Conservation (phyloP, 1,284 basidiomycete species). For the Sanghuangporus weigelae region DNA sequence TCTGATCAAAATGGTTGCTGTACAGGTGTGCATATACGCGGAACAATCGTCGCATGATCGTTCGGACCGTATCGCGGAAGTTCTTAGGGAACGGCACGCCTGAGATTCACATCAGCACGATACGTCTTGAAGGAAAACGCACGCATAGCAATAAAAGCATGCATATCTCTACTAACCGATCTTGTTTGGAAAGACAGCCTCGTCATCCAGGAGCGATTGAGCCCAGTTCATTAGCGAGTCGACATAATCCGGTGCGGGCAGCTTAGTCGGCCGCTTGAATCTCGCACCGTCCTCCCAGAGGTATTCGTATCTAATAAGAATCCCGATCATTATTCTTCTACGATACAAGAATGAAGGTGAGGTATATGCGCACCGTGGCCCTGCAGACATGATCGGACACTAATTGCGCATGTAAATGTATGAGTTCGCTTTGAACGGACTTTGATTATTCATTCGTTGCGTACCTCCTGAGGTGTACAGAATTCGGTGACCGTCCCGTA, state of each 20-base stretch:
- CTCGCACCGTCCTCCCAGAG: constrained; percentile 96
- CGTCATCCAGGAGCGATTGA: constrained; percentile 90
- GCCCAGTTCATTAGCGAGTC: constrained; percentile 99
- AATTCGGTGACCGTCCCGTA: constrained; percentile 97
- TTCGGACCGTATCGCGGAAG: constrained; percentile 89
- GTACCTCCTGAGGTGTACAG: constrained; percentile 87
- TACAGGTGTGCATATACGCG: constrained; percentile 98
- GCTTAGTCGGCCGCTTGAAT: constrained; percentile 90
- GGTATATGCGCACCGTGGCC: constrained; percentile 67
- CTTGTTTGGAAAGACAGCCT: constrained; percentile 89
- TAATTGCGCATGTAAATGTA: constrained; percentile 27
- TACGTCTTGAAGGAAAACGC: neutral
- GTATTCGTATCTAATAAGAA: constrained; percentile 78
- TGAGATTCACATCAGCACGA: constrained; percentile 27
- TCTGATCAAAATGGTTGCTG: constrained; percentile 99
- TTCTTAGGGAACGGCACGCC: constrained; percentile 90
- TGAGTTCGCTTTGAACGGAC: neutral
- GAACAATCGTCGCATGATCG: constrained; percentile 90
- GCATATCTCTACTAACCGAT: constrained; percentile 53
- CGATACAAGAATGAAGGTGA: neutral
- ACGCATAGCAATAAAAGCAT: neutral
- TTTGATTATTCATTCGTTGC: constrained; percentile 11
- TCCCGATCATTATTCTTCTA: neutral
- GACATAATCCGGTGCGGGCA: constrained; percentile 94
- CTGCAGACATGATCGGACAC: constrained; percentile 99